Evolutionary conservation across 352 stramenopile species (phyloP), one percentile per base, ranked within the genome.

Genomic region (Globisporangium nodosum): DNA sequence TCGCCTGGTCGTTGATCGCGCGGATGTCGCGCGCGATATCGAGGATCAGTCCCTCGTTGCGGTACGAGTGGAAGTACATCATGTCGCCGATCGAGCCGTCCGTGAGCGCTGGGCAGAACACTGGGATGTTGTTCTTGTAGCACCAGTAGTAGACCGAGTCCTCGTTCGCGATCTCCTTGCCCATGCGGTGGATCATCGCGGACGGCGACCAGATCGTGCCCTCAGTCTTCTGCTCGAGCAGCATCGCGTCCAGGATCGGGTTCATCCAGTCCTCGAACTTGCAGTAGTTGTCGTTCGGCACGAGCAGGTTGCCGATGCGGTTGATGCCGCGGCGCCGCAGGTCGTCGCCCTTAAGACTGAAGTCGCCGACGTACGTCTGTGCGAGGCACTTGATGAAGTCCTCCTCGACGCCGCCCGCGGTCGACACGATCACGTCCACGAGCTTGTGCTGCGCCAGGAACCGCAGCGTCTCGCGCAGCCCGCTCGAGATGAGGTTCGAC

Each of bases 51-150:
- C 97, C 98, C 46, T 93, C 86, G 21, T 97, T 90, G 68, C 98
- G 98, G 85, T 99, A 99, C 58, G 94, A 98, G 74, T 99, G 97
- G 69, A 99, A 99, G 83, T 99, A 99, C n/a, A 99, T 91, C 98
- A 99, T 99, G 70, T 99, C 98, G 40, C 98, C 98, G 57, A 99
- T 96, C 46, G 89, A 98, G 49, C 98, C 98, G 75, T 99, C 98
- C 37, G 98, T 99, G 45, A 99, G 76, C 15, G 97, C 96, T 0
- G 98, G 98, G 69, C 96, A 99, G 72, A 99, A 99, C 7, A 99
- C 94, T 6, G 98, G 98, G 69, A 99, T 99, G 66, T 99, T 73
- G 82, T 99, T 99, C 78, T 98, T 99, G 64, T 97, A 94, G 51
- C 85, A 92, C 98, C 98, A 99, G 76, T 99, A 99, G 68, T 99